A percentile compares a stretch with the other conserved stretches of the same genome.
Conservation (phyloP, 441 rosid species). For the Erysimum cheiri region DNA sequence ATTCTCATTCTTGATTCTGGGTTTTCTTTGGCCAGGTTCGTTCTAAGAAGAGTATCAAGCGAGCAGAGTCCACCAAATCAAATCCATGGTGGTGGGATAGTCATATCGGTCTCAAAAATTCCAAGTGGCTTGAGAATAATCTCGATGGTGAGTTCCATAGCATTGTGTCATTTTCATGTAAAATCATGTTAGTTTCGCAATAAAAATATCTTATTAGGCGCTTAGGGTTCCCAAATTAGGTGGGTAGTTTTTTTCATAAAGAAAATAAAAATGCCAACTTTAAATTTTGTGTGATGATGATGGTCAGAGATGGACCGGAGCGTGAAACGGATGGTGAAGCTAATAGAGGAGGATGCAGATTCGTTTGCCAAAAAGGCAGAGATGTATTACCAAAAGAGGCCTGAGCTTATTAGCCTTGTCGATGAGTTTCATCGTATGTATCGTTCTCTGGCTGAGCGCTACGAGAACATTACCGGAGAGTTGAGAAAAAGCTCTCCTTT, state of each 20-base stretch:
- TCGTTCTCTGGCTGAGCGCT: slow-evolving; percentile 53
- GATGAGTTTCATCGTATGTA: slow-evolving; percentile 54
- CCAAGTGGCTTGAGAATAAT: slow-evolving; percentile 58
- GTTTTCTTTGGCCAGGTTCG: slow-evolving; percentile 39
- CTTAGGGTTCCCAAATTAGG: slow-evolving; percentile 21
- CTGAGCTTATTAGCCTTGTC: slow-evolving; percentile 53
- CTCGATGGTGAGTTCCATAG: slow-evolving; percentile 51
- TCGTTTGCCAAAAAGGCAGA: slow-evolving; percentile 64
- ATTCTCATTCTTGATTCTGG: slow-evolving; percentile 39
- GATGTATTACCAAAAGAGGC: slow-evolving; percentile 59
- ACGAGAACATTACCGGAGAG: slow-evolving; percentile 64
- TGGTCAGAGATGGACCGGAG: slow-evolving; percentile 59
- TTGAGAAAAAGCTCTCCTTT: slow-evolving; percentile 69
- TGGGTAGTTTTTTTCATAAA: slow-evolving; percentile 17
- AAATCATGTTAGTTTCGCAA: slow-evolving; percentile 9
- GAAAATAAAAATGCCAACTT: background rate
- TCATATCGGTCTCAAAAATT: slow-evolving; percentile 47
- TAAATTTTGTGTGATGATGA: slow-evolving; percentile 20
- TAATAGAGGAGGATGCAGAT: slow-evolving; percentile 61
- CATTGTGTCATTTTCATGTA: slow-evolving; percentile 20
- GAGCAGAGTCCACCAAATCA: slow-evolving; percentile 44
- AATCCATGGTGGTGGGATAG: slow-evolving; percentile 53
- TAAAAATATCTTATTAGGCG: slow-evolving; percentile 33
- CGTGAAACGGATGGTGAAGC: slow-evolving; percentile 49
- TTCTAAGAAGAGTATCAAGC: slow-evolving; percentile 42